phyloP scores from a whole-genome alignment of 805 yeast genomes.

The Starmerella apis region DNA sequence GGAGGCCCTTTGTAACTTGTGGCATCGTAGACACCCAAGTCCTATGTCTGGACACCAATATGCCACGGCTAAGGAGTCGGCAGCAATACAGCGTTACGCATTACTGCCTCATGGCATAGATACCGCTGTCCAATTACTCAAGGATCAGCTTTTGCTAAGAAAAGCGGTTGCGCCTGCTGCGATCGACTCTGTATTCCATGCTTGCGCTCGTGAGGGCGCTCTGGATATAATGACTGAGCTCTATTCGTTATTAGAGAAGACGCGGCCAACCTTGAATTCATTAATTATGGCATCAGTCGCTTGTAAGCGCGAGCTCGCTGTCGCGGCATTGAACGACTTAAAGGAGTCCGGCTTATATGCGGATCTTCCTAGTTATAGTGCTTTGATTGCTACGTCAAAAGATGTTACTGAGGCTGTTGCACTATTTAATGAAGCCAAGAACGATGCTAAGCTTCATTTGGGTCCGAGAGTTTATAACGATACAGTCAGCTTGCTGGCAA shows the following conservation, averaged over 20 bases:
- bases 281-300: constrained; percentile 6
- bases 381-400: constrained; percentile 8
- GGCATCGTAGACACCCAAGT: constrained; percentile 1
- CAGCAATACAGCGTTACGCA: constrained; percentile 18
- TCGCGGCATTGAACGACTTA: constrained; percentile 3
- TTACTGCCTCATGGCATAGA: constrained; percentile 20
- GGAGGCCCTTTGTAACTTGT: constrained; percentile 1
- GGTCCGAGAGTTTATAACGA: constrained; percentile 15
- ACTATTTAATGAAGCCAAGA: constrained; percentile 16
- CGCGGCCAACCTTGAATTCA: constrained; percentile 7
- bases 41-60: neutral
- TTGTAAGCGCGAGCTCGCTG: constrained; percentile 6
- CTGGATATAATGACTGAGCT: constrained; percentile 1
- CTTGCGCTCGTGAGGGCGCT: constrained; percentile 5
- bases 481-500: constrained; percentile 7
- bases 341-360: constrained; percentile 12
- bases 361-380: constrained; percentile 5
- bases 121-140: constrained; percentile 16
- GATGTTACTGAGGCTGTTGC: neutral
- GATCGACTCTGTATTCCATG: constrained; percentile 12
- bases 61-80: constrained; percentile 8
- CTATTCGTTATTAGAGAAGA: neutral
- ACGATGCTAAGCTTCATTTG: constrained; percentile 2
- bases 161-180: constrained; percentile 13
- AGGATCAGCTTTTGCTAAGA: constrained; percentile 13